Evolutionary conservation across 2,329 filamentous ascomycete species (phyloP), one percentile per base, ranked within the genome.

Genomic region (Penicillium sp.): DNA sequence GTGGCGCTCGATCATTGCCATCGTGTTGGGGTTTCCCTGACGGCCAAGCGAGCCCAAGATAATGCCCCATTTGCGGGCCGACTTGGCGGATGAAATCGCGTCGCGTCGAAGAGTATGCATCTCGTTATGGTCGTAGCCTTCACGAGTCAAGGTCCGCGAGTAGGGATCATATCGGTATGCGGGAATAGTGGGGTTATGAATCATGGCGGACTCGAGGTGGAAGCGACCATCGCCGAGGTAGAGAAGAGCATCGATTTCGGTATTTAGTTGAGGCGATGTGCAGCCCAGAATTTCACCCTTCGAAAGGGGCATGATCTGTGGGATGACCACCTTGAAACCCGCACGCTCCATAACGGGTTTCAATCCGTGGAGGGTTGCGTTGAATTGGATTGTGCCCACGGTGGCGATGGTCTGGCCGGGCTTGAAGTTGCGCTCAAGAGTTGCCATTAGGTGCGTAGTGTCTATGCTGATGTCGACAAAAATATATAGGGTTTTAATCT

Each of bases 381-480:
- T 98, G 79, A 98, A 98, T 69, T 98, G 93, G 60, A 98, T 98
- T 0, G 93, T 98, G 42, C 93, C 92, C 13, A 98, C 92, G 59
- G 96, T 81, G 4, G 93, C 93, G 50, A 98, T 84, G 0, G 86
- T 92, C 72, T 93, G 95, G 1, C 88, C 88, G 0, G 85, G 73
- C 1, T 84, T 78, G 67, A 97, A 95, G 67, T 96, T 98, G 54
- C 89, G 84, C 66, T 90, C 87, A 41, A 98, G 78, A 0, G 91
- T 93, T 7, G 88, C 87, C 44, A 96, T 74, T 13, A 98, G 80
- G 70, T 98, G 93, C 10, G 83, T 76, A 0, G 89, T 88, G 70
- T 98, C 93, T 67, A 98, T 97, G 70, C 86, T 89, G 65, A 98
- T 98, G 69, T 95, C 91, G 48, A 98, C 93, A 67, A 98, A 98